These are phyloP conservation scores for Pseudocercospora eumusae DNA, from an alignment of 2,329 filamentous ascomycete genomes.

Conservation along the genomic window DNA sequence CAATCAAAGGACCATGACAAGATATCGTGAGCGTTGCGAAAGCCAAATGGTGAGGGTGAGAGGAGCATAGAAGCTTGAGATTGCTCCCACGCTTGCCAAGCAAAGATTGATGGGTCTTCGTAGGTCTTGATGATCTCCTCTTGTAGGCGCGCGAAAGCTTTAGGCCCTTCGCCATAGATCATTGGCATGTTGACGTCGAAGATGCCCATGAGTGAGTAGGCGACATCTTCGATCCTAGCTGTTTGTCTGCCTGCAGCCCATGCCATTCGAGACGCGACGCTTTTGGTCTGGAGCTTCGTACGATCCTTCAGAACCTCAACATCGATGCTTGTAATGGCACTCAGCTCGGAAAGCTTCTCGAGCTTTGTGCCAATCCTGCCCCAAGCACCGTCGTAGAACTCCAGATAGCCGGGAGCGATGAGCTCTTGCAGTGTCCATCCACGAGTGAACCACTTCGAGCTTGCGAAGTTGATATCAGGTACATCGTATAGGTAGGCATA, in stretches of 20 bases:
- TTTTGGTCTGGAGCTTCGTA: conserved; percentile 18
- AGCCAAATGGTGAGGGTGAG: conserved; percentile 25
- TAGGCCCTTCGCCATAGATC: conserved; percentile 32
- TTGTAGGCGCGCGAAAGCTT: conserved; percentile 33
- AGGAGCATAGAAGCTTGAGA: conserved; percentile 24
- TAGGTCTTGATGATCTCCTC: conserved; percentile 33
- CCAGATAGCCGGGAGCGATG: conserved; percentile 28
- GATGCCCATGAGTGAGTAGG: conserved; percentile 32
- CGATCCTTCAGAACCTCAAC: conserved; percentile 24
- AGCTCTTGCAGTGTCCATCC: conserved; percentile 34
- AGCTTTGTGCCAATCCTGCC: conserved; percentile 25
- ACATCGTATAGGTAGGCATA: conserved; percentile 39
- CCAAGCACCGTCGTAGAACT: conserved; percentile 27
- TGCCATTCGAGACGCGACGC: conserved; percentile 27
- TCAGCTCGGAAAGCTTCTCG: conserved; percentile 27
- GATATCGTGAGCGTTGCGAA: conserved; percentile 27
- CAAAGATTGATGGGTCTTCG: conserved; percentile 31
- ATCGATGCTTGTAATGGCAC: conserved; percentile 38
- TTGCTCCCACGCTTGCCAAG: conserved; percentile 31
- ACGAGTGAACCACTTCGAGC: conserved; percentile 27
- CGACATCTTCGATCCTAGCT: conserved; percentile 27
- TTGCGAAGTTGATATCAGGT: conserved; percentile 8
- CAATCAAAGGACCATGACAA: conserved; percentile 25
- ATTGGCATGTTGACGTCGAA: conserved; percentile 35
- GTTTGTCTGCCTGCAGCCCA: conserved; percentile 29